Evolutionary conservation across 148 eudicot genomes (phyloP), one percentile per base, ranked within the genome.

Genomic region (Euryodendron excelsum): DNA sequence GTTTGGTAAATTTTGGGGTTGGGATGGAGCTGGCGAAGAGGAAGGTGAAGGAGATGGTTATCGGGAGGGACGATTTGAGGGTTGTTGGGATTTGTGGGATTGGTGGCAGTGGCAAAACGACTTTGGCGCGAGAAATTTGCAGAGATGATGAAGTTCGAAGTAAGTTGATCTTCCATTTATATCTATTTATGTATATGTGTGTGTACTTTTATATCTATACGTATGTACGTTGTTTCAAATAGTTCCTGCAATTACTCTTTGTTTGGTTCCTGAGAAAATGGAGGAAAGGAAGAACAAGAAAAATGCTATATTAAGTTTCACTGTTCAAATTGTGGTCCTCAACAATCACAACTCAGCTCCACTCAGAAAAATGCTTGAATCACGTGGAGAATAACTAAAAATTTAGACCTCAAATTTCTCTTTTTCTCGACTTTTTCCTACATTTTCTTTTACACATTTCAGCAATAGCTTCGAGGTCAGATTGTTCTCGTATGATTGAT

Each of bases 61-160:
- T 88, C 52, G 91, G 62, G 60, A 79, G 79, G 53, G 83, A 82
- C 7, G 81, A 80, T 55, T 76, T 61, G 15, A 77, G 28, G 69
- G 93, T 92, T 77, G 34, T 89, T 67, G 97, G 95, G 34, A 82
- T 94, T 77, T 84, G 80, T 85, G 98, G 98, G 75, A 91, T 92
- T 77, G 97, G 95, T 15, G 98, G 98, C 2, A 92, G 91, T 86
- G 98, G 98, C 11, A 94, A 94, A 77, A 94, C 98, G 23, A 94
- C 97, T 74, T 79, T 94, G 75, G 93, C 93, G 73, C 83, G 76
- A 68, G 87, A 92, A 62, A 78, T 92, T 82, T 92, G 84, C 80
- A 87, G 66, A 77, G 98, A 94, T 83, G 85, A 82, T 73, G 82
- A 88, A 73, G 74, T 94, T 59, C 78, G 73, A 72, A 82, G 98